Conservation (phyloP, 2,329 filamentous ascomycete species). For the Fusarium sulawesiense region DNA sequence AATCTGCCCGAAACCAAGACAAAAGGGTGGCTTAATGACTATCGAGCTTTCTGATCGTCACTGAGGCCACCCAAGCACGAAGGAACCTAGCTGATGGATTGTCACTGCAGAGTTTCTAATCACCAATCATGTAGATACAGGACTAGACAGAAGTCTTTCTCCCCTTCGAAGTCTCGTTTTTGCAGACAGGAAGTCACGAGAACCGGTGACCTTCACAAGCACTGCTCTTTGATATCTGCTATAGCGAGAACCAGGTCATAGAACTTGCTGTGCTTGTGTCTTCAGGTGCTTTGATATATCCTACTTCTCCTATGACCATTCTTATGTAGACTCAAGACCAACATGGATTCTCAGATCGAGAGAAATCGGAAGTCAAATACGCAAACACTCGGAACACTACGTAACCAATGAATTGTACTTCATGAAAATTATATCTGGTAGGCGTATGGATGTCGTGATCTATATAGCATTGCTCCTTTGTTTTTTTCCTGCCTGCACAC, state of each 20-base stretch:
- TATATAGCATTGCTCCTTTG: too few relatives aligned
- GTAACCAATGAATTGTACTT: neutral
- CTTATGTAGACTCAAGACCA: neutral
- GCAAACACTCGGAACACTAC: neutral
- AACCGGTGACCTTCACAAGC: neutral
- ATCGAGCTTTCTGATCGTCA: neutral
- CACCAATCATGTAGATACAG: neutral
- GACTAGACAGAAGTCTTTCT: neutral
- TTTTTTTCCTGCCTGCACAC: too few relatives aligned
- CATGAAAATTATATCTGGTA: neutral
- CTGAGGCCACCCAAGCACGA: neutral
- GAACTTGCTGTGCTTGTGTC: accelerated
- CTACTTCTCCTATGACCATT: neutral
- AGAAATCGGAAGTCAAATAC: neutral
- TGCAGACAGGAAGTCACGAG: neutral
- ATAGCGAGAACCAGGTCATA: neutral
- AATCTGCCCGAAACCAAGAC: neutral
- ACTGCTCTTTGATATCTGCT: neutral
- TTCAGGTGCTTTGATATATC: neutral
- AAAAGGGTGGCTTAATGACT: neutral
- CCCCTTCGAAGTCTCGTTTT: neutral
- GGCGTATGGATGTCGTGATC: too few relatives aligned
- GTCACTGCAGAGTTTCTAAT: neutral
- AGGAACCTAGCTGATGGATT: neutral
- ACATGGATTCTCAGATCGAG: neutral